phyloP scores from a whole-genome alignment of 768 basidiomycete species.

The Suillus tomentosus region DNA sequence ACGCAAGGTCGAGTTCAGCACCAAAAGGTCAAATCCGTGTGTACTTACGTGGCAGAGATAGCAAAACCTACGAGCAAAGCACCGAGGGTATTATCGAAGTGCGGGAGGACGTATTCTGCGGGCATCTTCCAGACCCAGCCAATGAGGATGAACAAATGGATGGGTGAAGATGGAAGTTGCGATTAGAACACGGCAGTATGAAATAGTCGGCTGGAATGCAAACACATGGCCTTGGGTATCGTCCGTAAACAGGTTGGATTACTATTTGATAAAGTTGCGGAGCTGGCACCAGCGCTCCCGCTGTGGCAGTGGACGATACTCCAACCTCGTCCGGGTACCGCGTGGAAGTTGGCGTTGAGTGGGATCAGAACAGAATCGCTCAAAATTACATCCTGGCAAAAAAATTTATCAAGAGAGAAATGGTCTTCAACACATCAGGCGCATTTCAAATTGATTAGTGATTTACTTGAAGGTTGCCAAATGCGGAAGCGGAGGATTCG shows the following conservation, averaged over 20 bases:
- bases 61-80: slow-evolving; percentile 62
- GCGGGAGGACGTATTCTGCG: slow-evolving; percentile 6
- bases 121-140: slow-evolving; percentile 19
- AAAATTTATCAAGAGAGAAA: slow-evolving; percentile 3
- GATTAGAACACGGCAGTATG: not conserved
- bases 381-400: slow-evolving; percentile 1
- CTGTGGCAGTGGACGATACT: slow-evolving; percentile 9
- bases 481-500: not conserved
- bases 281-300: slow-evolving; percentile 4
- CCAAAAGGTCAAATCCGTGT: not conserved
- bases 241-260: slow-evolving; percentile 13
- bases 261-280: slow-evolving; percentile 14
- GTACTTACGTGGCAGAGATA: slow-evolving; percentile 40
- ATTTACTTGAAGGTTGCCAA: not conserved
- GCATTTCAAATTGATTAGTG: not conserved
- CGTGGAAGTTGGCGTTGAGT: not conserved
- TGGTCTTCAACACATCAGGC: not conserved
- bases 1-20: slow-evolving; percentile 28
- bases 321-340: not conserved
- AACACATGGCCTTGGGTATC: slow-evolving; percentile 15
- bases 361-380: not conserved
- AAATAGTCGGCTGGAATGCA: slow-evolving; percentile 2
- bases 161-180: slow-evolving; percentile 3
- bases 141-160: slow-evolving; percentile 3
- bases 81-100: slow-evolving; percentile 54